phyloP scores from a whole-genome alignment of 768 basidiomycete genomes.

The Clitopilus hobsonii region DNA sequence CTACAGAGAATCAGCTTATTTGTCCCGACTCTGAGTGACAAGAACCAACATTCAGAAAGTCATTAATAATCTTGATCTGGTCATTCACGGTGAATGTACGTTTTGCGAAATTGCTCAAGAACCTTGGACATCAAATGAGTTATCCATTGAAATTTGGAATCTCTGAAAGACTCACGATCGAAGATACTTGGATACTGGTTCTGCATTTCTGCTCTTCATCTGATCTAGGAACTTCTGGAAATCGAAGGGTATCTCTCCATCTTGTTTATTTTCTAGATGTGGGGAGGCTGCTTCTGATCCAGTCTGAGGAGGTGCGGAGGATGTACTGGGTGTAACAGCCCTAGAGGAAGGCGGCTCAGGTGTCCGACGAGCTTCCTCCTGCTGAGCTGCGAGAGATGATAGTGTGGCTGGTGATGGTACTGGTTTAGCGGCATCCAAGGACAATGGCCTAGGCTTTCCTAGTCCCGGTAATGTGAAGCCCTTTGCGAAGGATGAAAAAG shows the following conservation, averaged over 20 bases:
- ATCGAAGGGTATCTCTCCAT: slow-evolving; percentile 63
- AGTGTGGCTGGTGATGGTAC: slow-evolving; percentile 54
- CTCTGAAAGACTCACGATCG: slow-evolving; percentile 66
- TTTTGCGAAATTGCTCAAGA: slow-evolving; percentile 90
- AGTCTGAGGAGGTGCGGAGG: slow-evolving; percentile 15
- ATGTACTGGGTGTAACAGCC: slow-evolving; percentile 10
- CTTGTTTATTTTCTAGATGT: slow-evolving; percentile 13
- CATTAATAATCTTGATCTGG: slow-evolving; percentile 92
- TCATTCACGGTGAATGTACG: slow-evolving; percentile 88
- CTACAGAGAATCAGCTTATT: slow-evolving; percentile 30
- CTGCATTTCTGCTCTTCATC: slow-evolving; percentile 83
- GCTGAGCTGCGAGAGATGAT: slow-evolving; percentile 51
- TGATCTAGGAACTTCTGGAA: slow-evolving; percentile 95
- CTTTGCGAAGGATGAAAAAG: slow-evolving; percentile 63
- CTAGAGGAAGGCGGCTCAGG: not conserved
- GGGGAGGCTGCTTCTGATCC: slow-evolving; percentile 26
- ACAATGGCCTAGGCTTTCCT: slow-evolving; percentile 47
- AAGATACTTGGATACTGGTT: slow-evolving; percentile 92
- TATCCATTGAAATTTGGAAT: not conserved
- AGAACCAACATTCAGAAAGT: slow-evolving; percentile 75
- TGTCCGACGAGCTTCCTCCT: slow-evolving; percentile 22
- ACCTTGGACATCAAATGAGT: slow-evolving; percentile 42
- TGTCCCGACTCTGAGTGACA: not conserved
- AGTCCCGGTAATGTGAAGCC: slow-evolving; percentile 54
- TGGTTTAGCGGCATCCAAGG: slow-evolving; percentile 54